Evolutionary conservation across 2,329 filamentous ascomycete species (phyloP).

Genomic region (Emergomyces orientalis): DNA sequence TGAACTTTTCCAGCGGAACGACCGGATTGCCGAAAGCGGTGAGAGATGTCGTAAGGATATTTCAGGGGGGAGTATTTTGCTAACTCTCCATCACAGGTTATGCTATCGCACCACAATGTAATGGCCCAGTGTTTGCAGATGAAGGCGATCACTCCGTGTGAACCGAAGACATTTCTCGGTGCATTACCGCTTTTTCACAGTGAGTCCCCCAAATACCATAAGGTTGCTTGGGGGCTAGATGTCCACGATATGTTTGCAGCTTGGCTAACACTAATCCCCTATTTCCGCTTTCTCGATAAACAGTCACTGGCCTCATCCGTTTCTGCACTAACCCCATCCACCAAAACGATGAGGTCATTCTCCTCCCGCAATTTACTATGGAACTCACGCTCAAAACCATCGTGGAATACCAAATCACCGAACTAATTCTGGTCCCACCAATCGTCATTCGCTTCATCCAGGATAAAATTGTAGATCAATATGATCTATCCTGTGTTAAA

Average conservation of each 20-base stretch:
- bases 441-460: slow-evolving; percentile 52
- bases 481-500: slow-evolving; percentile 45
- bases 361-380: slow-evolving; percentile 57
- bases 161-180: slow-evolving; percentile 45
- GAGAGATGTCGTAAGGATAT: background rate
- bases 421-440: slow-evolving; percentile 51
- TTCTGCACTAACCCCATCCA: slow-evolving; percentile 48
- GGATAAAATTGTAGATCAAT: slow-evolving; percentile 28
- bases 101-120: slow-evolving; percentile 47
- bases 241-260: background rate
- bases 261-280: background rate
- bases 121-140: slow-evolving; percentile 55
- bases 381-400: slow-evolving; percentile 47
- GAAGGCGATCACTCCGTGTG: slow-evolving; percentile 42
- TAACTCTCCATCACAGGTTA: slow-evolving; percentile 30
- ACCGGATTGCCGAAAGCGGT: slow-evolving; percentile 44
- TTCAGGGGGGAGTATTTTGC: background rate
- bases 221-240: background rate
- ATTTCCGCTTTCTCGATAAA: no score
- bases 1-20: slow-evolving; percentile 44
- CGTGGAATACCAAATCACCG: slow-evolving; percentile 44
- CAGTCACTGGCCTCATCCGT: slow-evolving; percentile 49
- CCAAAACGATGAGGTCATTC: slow-evolving; percentile 58
- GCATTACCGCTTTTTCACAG: slow-evolving; percentile 54
- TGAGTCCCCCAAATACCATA: slow-evolving; percentile 1